phyloP scores from a whole-genome alignment of 768 basidiomycete species.

The Punctularia strigosozonata region DNA sequence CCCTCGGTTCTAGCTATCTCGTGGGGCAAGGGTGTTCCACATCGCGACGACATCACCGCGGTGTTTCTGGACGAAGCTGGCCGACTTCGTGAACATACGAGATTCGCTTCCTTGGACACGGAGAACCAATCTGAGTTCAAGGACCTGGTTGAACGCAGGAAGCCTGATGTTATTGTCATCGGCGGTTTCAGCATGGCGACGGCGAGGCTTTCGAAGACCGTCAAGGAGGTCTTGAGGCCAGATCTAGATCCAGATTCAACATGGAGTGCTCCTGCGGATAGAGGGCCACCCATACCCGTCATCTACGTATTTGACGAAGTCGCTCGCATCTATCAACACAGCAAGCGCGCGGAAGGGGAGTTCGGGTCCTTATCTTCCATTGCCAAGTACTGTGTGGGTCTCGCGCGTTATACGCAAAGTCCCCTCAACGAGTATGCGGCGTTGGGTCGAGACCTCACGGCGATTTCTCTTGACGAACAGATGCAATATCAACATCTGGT shows the following conservation, averaged over 20 bases:
- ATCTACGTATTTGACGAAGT: constrained; percentile 85
- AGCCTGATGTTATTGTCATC: constrained; percentile 80
- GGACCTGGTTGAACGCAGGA: constrained; percentile 70
- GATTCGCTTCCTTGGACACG: constrained; percentile 77
- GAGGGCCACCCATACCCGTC: constrained; percentile 37
- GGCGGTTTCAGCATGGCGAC: constrained; percentile 86
- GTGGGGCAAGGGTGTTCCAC: constrained; percentile 92
- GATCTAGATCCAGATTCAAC: constrained; percentile 2
- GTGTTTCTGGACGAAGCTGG: constrained; percentile 85
- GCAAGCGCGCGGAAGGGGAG: constrained; percentile 74
- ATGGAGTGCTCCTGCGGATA: constrained; percentile 5
- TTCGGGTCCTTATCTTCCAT: constrained; percentile 66
- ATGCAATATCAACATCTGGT: constrained; percentile 86
- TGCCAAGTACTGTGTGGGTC: constrained; percentile 86
- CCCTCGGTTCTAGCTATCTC: constrained; percentile 82
- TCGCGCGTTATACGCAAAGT: constrained; percentile 88
- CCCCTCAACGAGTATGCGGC: constrained; percentile 93
- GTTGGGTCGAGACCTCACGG: constrained; percentile 71
- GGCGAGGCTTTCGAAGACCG: constrained; percentile 47
- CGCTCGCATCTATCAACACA: constrained; percentile 89
- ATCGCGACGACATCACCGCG: constrained; percentile 77
- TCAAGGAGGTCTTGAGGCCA: constrained; percentile 44
- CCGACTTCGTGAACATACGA: constrained; percentile 80
- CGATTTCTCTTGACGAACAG: constrained; percentile 76
- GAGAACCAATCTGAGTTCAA: constrained; percentile 64